These are phyloP conservation scores for Auricularia sp. DNA, from an alignment of 768 basidiomycete genomes.

Conservation along the genomic window DNA sequence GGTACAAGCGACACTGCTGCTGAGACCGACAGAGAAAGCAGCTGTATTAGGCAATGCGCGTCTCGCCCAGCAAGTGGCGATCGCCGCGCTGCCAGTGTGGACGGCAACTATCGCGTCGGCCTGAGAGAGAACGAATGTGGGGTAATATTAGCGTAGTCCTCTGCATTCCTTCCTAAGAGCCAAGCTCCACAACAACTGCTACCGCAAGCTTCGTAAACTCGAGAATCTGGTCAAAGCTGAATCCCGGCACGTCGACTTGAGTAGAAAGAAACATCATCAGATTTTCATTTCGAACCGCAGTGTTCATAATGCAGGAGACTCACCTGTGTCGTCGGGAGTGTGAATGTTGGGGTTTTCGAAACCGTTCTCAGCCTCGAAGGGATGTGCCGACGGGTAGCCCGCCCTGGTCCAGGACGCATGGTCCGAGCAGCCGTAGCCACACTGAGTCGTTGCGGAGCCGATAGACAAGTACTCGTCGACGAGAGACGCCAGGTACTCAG, in stretches of 20 bases:
- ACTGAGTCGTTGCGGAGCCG: slow-evolving; percentile 8
- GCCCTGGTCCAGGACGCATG: slow-evolving; percentile 19
- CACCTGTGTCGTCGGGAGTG: not conserved
- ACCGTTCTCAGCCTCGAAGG: slow-evolving; percentile 33
- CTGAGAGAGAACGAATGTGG: too few relatives aligned
- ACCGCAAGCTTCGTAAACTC: slow-evolving; percentile 53
- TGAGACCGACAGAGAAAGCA: too few relatives aligned
- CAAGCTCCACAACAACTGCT: slow-evolving; percentile 45
- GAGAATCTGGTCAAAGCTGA: slow-evolving; percentile 37
- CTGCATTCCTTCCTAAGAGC: too few relatives aligned
- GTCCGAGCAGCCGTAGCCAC: slow-evolving; percentile 27
- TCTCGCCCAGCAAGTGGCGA: too few relatives aligned
- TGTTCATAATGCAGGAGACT: too few relatives aligned
- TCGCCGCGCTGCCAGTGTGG: too few relatives aligned
- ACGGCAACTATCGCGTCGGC: too few relatives aligned
- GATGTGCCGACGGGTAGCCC: slow-evolving; percentile 11
- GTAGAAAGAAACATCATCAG: too few relatives aligned
- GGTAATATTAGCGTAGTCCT: too few relatives aligned
- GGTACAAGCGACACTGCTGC: too few relatives aligned
- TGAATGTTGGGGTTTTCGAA: slow-evolving; percentile 37
- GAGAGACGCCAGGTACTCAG: slow-evolving; percentile 23
- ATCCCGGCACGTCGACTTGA: slow-evolving; percentile 18
- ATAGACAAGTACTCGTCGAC: not conserved
- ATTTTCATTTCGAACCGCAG: too few relatives aligned
- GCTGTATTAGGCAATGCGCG: too few relatives aligned